phyloP scores from a whole-genome alignment of 1,139 yeast genomes.

The Blastobotrys proliferans region DNA sequence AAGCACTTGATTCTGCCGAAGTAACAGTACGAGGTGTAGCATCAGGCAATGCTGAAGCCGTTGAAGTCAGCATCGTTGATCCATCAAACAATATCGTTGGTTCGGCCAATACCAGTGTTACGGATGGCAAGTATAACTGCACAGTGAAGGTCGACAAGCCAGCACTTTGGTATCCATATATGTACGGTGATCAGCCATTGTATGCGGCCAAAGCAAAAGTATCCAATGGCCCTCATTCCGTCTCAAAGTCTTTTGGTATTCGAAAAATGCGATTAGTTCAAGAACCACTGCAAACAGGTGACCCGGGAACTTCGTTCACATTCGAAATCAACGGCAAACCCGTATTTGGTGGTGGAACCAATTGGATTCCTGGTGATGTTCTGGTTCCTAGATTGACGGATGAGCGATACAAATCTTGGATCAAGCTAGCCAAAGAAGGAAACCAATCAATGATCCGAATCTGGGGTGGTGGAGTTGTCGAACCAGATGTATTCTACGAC shows the following conservation, averaged over 20 bases:
- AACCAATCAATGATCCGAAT: conserved; percentile 43
- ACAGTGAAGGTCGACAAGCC: conserved; percentile 21
- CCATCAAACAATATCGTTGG: background rate
- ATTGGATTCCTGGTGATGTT: conserved; percentile 48
- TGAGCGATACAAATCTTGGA: conserved; percentile 35
- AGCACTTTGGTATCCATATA: conserved; percentile 42
- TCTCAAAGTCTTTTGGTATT: conserved; percentile 34
- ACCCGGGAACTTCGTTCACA: conserved; percentile 39
- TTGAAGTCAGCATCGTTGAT: background rate
- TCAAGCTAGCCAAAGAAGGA: conserved; percentile 36
- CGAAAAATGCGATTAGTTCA: conserved; percentile 40
- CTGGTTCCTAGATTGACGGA: conserved; percentile 33
- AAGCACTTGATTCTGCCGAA: conserved; percentile 12
- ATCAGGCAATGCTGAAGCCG: background rate
- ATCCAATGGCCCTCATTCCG: conserved; percentile 1
- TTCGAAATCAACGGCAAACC: conserved; percentile 41
- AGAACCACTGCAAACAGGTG: conserved; percentile 26
- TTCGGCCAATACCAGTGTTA: background rate
- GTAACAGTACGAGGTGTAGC: background rate
- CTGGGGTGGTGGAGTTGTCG: conserved; percentile 50
- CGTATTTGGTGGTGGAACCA: conserved; percentile 39
- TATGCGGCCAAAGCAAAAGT: conserved; percentile 24
- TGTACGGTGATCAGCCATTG: conserved; percentile 38
- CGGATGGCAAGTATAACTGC: conserved; percentile 1
- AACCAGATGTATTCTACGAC: conserved; percentile 39